Conservation (phyloP, 345 rosid species). For the Lepidium africanum region DNA sequence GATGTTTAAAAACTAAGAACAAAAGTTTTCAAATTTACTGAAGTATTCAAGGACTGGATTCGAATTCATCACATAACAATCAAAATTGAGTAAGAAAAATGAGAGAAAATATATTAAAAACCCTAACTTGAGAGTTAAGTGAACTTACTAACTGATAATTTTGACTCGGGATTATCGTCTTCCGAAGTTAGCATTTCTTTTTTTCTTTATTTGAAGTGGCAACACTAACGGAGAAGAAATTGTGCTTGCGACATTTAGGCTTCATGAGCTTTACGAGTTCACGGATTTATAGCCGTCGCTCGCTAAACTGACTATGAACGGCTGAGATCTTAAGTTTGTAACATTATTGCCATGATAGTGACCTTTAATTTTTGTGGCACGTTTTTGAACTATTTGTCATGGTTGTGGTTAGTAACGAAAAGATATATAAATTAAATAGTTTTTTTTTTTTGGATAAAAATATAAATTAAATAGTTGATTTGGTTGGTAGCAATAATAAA, state of each 20-base stretch:
- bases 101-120: not conserved
- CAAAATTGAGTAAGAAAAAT: not conserved
- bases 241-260: not conserved
- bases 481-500: too few relatives aligned
- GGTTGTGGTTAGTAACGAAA: not conserved
- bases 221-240: not conserved
- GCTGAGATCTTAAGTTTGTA: not conserved
- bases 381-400: not conserved
- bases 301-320: not conserved
- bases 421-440: too few relatives aligned
- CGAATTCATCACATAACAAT: not conserved
- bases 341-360: not conserved
- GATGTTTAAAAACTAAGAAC: not conserved
- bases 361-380: not conserved
- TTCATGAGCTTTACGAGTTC: not conserved
- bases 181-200: not conserved
- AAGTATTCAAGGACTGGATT: not conserved
- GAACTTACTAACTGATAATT: slow-evolving; percentile 10
- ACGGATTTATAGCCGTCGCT: slow-evolving; percentile 3
- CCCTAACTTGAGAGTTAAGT: not conserved
- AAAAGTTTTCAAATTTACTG: not conserved
- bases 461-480: too few relatives aligned
- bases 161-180: slow-evolving; percentile 3
- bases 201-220: not conserved
- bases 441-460: too few relatives aligned